phyloP scores from a whole-genome alignment of 805 yeast species.

The Candida dajiaensis region DNA sequence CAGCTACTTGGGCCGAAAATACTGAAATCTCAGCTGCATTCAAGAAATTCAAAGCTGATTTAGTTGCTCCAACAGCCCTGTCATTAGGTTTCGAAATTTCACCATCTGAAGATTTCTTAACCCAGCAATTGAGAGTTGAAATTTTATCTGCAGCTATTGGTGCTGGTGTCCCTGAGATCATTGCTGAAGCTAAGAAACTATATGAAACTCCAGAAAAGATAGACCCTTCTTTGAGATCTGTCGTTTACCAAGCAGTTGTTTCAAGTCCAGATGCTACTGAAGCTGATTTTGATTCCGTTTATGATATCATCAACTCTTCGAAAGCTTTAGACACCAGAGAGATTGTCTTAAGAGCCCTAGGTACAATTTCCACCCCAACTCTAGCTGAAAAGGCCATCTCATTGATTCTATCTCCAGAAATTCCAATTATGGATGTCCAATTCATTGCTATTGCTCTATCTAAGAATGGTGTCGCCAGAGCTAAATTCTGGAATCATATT shows the following conservation, averaged over 20 bases:
- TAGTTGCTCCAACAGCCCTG: slow-evolving; percentile 48
- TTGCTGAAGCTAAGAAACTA: slow-evolving; percentile 35
- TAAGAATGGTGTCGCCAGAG: slow-evolving; percentile 54
- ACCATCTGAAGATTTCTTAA: slow-evolving; percentile 46
- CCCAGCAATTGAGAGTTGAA: slow-evolving; percentile 59
- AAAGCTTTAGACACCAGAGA: slow-evolving; percentile 57
- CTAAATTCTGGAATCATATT: slow-evolving; percentile 67
- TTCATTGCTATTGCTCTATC: slow-evolving; percentile 70
- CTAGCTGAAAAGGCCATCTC: slow-evolving; percentile 48
- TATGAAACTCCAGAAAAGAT: slow-evolving; percentile 53
- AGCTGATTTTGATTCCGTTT: slow-evolving; percentile 55
- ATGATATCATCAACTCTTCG: slow-evolving; percentile 52
- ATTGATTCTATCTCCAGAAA: slow-evolving; percentile 46
- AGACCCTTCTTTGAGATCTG: slow-evolving; percentile 67
- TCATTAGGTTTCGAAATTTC: slow-evolving; percentile 58
- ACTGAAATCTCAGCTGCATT: slow-evolving; percentile 40
- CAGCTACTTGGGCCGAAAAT: slow-evolving; percentile 49
- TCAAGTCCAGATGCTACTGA: slow-evolving; percentile 59
- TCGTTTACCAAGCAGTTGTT: slow-evolving; percentile 56
- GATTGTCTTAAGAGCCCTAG: slow-evolving; percentile 62
- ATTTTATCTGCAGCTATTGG: slow-evolving; percentile 54
- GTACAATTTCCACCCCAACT: slow-evolving; percentile 47
- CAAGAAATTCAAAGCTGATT: slow-evolving; percentile 41
- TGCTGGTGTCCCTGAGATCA: slow-evolving; percentile 42
- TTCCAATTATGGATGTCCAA: slow-evolving; percentile 68